A percentile compares a stretch with the other conserved stretches of the same genome.
Conservation (phyloP, 2,329 filamentous ascomycete genomes). For the Pseudonectria foliicola region DNA sequence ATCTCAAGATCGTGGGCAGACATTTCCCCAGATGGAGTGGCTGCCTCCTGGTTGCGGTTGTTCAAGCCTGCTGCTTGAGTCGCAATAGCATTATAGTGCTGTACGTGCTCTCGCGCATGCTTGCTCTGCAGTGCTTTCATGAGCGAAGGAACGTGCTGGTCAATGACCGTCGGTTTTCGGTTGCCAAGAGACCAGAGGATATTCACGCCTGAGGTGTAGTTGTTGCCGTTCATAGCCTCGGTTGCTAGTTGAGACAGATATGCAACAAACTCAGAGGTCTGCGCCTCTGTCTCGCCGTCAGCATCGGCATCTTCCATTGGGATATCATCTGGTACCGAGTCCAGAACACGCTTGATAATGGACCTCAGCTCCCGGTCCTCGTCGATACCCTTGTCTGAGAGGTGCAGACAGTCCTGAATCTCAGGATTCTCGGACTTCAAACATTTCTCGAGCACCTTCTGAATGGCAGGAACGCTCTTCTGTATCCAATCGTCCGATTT, state of each 20-base stretch:
- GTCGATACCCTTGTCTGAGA: conserved; percentile 61
- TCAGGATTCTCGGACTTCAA: conserved; percentile 84
- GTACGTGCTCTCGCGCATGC: conserved; percentile 88
- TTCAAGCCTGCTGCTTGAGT: conserved; percentile 40
- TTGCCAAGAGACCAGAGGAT: conserved; percentile 87
- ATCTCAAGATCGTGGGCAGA: conserved; percentile 75
- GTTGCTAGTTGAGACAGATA: conserved; percentile 81
- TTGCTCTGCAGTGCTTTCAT: conserved; percentile 94
- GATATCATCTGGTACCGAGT: conserved; percentile 73
- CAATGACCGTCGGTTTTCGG: conserved; percentile 78
- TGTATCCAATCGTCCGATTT: conserved; percentile 89
- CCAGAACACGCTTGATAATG: conserved; percentile 73
- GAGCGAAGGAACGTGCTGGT: conserved; percentile 76
- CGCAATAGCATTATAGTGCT: conserved; percentile 55
- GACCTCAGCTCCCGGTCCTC: conserved; percentile 66
- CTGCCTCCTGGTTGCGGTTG: conserved; percentile 45
- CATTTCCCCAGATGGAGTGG: conserved; percentile 47
- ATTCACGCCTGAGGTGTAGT: conserved; percentile 84
- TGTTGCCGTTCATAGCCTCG: conserved; percentile 73
- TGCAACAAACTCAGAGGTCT: conserved; percentile 79
- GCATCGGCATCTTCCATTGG: conserved; percentile 71
- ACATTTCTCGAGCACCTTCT: conserved; percentile 85
- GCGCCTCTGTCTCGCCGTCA: conserved; percentile 73
- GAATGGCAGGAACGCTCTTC: conserved; percentile 66
- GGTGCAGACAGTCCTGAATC: conserved; percentile 86